Conservation (phyloP, 495 filamentous ascomycete genomes). For the Penicillium angulare region DNA sequence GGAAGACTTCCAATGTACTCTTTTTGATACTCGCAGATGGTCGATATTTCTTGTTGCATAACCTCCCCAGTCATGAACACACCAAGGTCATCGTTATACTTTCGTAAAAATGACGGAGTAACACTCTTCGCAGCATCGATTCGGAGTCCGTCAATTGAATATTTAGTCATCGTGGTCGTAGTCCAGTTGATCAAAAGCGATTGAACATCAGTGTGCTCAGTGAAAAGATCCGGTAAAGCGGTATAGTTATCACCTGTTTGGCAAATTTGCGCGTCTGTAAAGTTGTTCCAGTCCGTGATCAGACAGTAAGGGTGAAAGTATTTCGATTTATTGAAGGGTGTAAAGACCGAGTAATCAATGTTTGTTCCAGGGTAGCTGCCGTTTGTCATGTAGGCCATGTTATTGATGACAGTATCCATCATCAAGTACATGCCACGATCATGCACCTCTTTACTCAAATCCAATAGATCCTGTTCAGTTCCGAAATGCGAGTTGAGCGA, state of each 20-base stretch:
- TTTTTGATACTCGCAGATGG: conserved; percentile 54
- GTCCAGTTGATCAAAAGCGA: conserved; percentile 62
- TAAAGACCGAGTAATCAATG: conserved; percentile 60
- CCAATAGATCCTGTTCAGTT: conserved; percentile 59
- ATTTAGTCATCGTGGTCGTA: conserved; percentile 57
- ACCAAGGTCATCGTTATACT: conserved; percentile 55
- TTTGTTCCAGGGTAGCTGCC: conserved; percentile 52
- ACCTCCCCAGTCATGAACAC: conserved; percentile 69
- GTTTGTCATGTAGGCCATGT: conserved; percentile 56
- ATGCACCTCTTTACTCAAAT: conserved; percentile 59
- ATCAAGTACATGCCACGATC: conserved; percentile 66
- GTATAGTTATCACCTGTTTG: conserved; percentile 61
- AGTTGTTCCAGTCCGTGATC: conserved; percentile 63
- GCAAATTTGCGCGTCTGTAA: conserved; percentile 49
- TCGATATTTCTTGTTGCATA: conserved; percentile 50
- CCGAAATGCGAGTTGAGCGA: conserved; percentile 66
- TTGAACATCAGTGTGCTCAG: conserved; percentile 57
- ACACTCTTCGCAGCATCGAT: conserved; percentile 76
- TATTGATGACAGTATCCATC: conserved; percentile 78
- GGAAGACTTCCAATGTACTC: conserved; percentile 50
- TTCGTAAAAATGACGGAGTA: conserved; percentile 60
- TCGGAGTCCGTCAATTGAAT: conserved; percentile 74
- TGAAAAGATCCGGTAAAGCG: conserved; percentile 66
- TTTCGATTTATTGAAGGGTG: conserved; percentile 60
- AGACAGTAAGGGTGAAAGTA: conserved; percentile 67